Percentiles rank a stretch among this genome's conserved stretches.
Conservation (phyloP, 2,329 filamentous ascomycete species). For the Fusarium agapanthi region DNA sequence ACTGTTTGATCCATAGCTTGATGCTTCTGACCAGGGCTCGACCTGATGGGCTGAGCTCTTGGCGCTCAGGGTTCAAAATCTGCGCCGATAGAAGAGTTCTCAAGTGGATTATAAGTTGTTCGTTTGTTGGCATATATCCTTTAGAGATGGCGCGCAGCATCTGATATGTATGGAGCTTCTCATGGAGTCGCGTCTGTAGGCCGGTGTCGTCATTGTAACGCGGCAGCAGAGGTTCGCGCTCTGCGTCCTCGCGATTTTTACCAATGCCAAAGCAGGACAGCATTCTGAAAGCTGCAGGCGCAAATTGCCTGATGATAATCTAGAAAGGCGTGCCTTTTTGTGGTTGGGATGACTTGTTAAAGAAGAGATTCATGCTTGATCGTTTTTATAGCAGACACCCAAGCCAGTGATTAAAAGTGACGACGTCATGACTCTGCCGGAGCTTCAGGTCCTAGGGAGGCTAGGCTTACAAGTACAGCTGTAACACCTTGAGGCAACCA, state of each 20-base stretch:
- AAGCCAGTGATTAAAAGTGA: background rate
- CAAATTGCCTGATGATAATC: background rate
- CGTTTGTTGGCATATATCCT: conserved; percentile 92
- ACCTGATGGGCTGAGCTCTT: conserved; percentile 79
- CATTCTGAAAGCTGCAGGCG: conserved; percentile 47
- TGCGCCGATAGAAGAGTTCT: conserved; percentile 81
- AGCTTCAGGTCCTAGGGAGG: conserved; percentile 26
- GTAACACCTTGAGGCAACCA: conserved; percentile 4
- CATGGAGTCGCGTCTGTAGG: conserved; percentile 79
- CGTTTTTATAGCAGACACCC: background rate
- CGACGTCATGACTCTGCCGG: conserved; percentile 37
- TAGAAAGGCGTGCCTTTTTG: background rate
- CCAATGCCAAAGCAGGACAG: conserved; percentile 72
- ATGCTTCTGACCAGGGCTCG: conserved; percentile 75
- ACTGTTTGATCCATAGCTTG: conserved; percentile 77
- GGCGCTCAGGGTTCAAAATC: conserved; percentile 75
- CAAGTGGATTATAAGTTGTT: conserved; percentile 82
- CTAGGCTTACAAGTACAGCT: background rate
- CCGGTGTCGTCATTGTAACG: conserved; percentile 84
- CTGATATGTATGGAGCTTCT: conserved; percentile 93
- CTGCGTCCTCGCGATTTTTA: conserved; percentile 59
- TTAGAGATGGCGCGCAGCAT: conserved; percentile 83
- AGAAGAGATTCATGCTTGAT: conserved; percentile 1
- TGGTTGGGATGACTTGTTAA: background rate
- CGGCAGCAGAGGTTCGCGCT: conserved; percentile 82